Evolutionary conservation across 1,284 basidiomycete genomes (phyloP).

Genomic region (Boletus albobrunnescens): DNA sequence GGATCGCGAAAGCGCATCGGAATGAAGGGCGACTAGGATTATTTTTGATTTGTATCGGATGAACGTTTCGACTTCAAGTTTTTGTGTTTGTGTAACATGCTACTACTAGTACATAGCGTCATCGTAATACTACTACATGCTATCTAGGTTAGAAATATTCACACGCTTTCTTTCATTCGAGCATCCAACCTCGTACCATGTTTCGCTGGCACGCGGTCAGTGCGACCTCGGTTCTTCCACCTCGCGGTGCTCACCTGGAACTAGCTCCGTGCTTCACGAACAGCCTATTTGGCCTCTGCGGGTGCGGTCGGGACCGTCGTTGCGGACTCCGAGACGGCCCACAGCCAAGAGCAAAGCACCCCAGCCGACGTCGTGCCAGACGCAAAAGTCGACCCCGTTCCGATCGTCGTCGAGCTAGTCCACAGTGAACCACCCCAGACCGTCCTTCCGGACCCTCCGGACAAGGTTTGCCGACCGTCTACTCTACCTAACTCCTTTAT

Average conservation of each 20-base stretch:
- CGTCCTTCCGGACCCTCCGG: constrained; percentile 21
- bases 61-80: too few species aligned
- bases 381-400: not conserved
- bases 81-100: too few species aligned
- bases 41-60: too few species aligned
- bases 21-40: too few species aligned
- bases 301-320: constrained; percentile 17
- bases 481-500: too few species aligned
- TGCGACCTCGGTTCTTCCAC: not conserved
- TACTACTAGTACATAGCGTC: too few species aligned
- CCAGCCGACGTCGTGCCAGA: not conserved
- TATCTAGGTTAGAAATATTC: too few species aligned
- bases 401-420: constrained; percentile 3
- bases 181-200: too few species aligned
- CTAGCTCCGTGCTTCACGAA: constrained; percentile 27
- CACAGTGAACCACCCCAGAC: not conserved
- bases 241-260: not conserved
- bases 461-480: too few species aligned
- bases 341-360: constrained; percentile 1
- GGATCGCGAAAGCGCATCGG: too few species aligned
- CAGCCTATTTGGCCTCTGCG: constrained; percentile 17
- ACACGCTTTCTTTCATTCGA: too few species aligned
- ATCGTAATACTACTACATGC: too few species aligned
- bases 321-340: constrained; percentile 4
- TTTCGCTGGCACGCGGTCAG: constrained; percentile 27